Evolutionary conservation across 352 stramenopile species (phyloP), one percentile per base, ranked within the genome.

Genomic region (Peronospora farinosa): DNA sequence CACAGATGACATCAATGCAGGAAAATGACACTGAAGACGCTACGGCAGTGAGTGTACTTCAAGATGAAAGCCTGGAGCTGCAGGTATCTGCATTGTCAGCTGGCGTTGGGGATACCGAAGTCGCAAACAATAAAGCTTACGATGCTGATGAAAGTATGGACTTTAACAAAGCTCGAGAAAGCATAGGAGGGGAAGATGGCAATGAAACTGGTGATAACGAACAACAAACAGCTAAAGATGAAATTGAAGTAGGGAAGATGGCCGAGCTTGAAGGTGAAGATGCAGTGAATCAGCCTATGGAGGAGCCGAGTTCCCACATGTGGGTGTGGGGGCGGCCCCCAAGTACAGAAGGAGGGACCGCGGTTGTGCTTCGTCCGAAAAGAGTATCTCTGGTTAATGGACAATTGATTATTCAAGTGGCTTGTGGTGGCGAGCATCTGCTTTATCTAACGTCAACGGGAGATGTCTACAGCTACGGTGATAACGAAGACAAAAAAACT

Each of bases 391-490:
- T 87, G 7, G 12, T 81, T 1, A 70, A 61, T 17, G 73, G 74
- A 0, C 81, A 90, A 63, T 62, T 67, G 11, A 74, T 92, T 17
- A 56, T 88, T 19, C 70, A 90, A 57, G 67, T 92, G 10, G 78
- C 81, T 6, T 92, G 78, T 46, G 81, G 81, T 33, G 81, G 78
- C 2, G 79, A 90, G 40, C 76, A 88, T 44, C 50, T 90, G 38
- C 57, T 92, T 0, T 92, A 88, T 45, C 50, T 92, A 12, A 90
- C 77, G 3, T 72, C 74, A 1, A 83, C 72, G 1, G 80, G 80
- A 8, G 80, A 92, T 38, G 76, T 92, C 23, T 92, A 92, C 48
- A 86, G 72, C 40, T 92, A 78, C 50, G 78, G 78, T 0, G 75
- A 88, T 32, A 69, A 65, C 40, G 80, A 86, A 53, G 77, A 88